A percentile compares a stretch with the other conserved stretches of the same genome.
These are phyloP conservation scores for Lachnellula subtilissima DNA, from an alignment of 2,329 filamentous ascomycete genomes.

Conservation along the genomic window DNA sequence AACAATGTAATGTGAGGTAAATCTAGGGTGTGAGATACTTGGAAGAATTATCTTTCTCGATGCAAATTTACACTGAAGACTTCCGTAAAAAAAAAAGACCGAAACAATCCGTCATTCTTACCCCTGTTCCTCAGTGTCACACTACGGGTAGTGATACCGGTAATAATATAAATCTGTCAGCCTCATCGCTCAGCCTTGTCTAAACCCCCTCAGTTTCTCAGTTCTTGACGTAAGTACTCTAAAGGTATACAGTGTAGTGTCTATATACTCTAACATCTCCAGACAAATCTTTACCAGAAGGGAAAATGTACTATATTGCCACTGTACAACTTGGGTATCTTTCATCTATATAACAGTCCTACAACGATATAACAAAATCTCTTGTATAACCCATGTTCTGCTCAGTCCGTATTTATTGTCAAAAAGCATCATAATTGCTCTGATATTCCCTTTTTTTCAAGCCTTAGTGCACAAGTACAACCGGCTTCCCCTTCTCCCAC, in stretches of 20 bases:
- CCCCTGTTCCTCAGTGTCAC: not conserved
- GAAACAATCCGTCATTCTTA: not conserved
- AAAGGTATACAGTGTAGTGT: no score
- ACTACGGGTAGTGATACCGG: no score
- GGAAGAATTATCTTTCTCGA: not conserved
- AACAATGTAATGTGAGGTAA: not conserved
- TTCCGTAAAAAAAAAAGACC: not conserved
- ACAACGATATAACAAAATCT: not conserved
- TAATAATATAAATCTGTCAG: not conserved
- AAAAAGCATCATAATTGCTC: not conserved
- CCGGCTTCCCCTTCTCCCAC: constrained; percentile 74
- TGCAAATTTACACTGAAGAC: not conserved
- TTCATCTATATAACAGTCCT: not conserved
- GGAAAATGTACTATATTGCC: not conserved
- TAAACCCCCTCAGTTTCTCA: not conserved
- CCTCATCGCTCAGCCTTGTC: not conserved
- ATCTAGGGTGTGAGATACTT: not conserved
- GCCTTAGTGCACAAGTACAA: constrained; percentile 48
- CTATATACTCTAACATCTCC: not conserved
- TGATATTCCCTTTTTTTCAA: not conserved
- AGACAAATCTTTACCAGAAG: not conserved
- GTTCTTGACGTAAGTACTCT: no score
- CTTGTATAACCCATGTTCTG: no score
- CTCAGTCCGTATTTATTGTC: no score
- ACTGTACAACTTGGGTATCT: not conserved